phyloP scores from a whole-genome alignment of 148 eudicot species.

The Nyssa sinensis region DNA sequence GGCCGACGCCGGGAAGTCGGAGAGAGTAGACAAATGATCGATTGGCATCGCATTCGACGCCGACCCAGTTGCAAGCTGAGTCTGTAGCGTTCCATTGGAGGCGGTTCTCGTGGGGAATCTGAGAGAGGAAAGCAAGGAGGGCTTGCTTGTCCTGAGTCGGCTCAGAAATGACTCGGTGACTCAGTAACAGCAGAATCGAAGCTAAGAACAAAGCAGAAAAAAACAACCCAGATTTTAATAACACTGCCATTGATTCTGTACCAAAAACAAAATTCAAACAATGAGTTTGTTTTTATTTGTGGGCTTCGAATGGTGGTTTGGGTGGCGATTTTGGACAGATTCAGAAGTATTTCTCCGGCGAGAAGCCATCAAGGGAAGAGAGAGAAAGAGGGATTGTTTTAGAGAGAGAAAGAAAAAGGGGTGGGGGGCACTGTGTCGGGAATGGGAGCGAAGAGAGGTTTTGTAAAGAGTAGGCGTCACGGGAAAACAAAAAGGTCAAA shows the following conservation, averaged over 20 bases:
- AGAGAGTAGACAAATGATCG: conserved; percentile 39
- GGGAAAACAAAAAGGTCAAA: not conserved
- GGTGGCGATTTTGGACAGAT: conserved; percentile 1
- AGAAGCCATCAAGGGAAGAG: conserved; percentile 20
- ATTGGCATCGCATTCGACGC: conserved; percentile 57
- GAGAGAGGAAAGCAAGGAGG: conserved; percentile 51
- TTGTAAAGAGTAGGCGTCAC: not conserved
- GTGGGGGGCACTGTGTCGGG: not conserved
- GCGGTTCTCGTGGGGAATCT: conserved; percentile 57
- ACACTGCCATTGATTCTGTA: conserved; percentile 17
- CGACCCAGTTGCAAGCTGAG: conserved; percentile 69
- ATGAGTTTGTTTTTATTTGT: not conserved
- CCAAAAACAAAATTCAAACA: not conserved
- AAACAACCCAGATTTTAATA: not conserved
- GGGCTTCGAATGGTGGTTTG: not conserved
- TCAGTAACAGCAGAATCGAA: not conserved
- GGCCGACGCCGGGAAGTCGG: conserved; percentile 74
- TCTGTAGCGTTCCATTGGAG: conserved; percentile 56
- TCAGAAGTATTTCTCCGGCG: conserved; percentile 12
- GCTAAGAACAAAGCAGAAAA: not conserved
- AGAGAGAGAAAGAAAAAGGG: conserved; percentile 5
- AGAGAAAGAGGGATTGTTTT: not conserved
- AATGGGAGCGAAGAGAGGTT: not conserved
- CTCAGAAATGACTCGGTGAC: conserved; percentile 40
- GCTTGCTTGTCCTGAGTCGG: conserved; percentile 72